A percentile compares a stretch with the other conserved stretches of the same genome.
These are phyloP conservation scores for Gymnopus androsaceus DNA, from an alignment of 1,284 basidiomycete genomes.

Conservation along the genomic window DNA sequence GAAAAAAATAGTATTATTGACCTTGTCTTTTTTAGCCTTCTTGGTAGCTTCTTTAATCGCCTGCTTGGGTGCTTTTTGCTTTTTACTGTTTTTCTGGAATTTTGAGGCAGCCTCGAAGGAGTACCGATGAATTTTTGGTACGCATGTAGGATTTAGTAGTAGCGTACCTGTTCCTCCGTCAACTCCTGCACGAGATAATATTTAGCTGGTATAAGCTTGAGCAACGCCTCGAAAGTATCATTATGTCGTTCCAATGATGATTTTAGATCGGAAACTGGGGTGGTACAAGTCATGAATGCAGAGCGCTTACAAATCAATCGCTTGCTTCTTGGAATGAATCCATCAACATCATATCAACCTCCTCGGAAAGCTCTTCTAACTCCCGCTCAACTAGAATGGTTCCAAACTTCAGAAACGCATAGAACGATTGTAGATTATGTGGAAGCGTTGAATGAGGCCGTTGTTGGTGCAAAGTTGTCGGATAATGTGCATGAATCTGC, in stretches of 20 bases:
- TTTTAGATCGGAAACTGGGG: constrained; percentile 46
- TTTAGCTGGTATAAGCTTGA: constrained; percentile 84
- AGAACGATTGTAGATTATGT: constrained; percentile 74
- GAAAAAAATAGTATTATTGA: constrained; percentile 32
- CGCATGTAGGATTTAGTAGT: constrained; percentile 15
- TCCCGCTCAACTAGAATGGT: constrained; percentile 79
- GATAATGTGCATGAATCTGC: constrained; percentile 60
- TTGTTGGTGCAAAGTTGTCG: constrained; percentile 78
- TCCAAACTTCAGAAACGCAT: constrained; percentile 78
- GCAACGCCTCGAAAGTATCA: constrained; percentile 75
- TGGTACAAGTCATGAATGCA: constrained; percentile 50
- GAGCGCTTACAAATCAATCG: not conserved
- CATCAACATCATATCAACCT: constrained; percentile 8
- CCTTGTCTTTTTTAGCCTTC: constrained; percentile 85
- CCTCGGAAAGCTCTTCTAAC: constrained; percentile 82
- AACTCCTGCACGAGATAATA: constrained; percentile 80
- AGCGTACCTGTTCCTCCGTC: constrained; percentile 62
- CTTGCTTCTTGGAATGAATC: not conserved
- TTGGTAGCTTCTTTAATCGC: constrained; percentile 85
- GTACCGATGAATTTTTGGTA: constrained; percentile 5
- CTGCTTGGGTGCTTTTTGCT: constrained; percentile 79
- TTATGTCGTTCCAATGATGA: constrained; percentile 82
- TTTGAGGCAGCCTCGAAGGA: constrained; percentile 56
- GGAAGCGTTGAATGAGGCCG: constrained; percentile 73
- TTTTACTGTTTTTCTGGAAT: constrained; percentile 89